Evolutionary conservation across 2,329 filamentous ascomycete species (phyloP).

Genomic region (Scytalidium lignicola): DNA sequence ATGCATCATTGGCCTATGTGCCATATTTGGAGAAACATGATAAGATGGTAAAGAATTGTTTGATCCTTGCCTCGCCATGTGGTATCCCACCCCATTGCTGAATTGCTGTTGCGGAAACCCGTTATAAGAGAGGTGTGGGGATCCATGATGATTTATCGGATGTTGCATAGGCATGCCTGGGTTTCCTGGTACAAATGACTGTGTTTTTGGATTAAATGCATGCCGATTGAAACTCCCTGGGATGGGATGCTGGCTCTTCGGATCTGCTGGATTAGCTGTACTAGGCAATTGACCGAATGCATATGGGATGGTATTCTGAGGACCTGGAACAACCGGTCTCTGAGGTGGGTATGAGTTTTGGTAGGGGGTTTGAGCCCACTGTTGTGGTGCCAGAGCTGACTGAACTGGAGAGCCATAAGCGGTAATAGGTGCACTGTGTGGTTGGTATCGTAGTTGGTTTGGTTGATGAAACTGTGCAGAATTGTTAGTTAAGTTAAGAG

Average conservation of each 20-base stretch:
- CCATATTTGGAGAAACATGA: slow-evolving; percentile 30
- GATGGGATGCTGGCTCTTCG: slow-evolving; percentile 73
- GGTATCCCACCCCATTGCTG: slow-evolving; percentile 27
- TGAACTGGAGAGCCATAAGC: slow-evolving; percentile 28
- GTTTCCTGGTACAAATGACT: slow-evolving; percentile 76
- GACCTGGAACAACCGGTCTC: slow-evolving; percentile 17
- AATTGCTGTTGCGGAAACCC: slow-evolving; percentile 24
- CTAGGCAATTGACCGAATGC: slow-evolving; percentile 73
- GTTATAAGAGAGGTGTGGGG: slow-evolving; percentile 38
- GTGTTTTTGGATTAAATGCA: slow-evolving; percentile 89
- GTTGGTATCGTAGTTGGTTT: slow-evolving; percentile 24
- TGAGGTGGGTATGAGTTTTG: slow-evolving; percentile 24
- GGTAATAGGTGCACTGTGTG: slow-evolving; percentile 26
- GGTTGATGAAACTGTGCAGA: slow-evolving; percentile 22
- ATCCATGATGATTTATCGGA: slow-evolving; percentile 26
- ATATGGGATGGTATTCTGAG: slow-evolving; percentile 50
- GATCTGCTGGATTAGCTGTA: slow-evolving; percentile 64
- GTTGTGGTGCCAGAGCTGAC: slow-evolving; percentile 21
- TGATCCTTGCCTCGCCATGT: slow-evolving; percentile 30
- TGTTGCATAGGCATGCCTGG: slow-evolving; percentile 43
- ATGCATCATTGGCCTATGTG: slow-evolving; percentile 29
- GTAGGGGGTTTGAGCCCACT: slow-evolving; percentile 24
- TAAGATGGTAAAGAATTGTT: slow-evolving; percentile 31
- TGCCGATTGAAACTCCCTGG: slow-evolving; percentile 80
- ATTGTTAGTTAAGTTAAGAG: no score